Base-by-base conservation (phyloP, 331 rosid species). In the Prunus yedoensis region DNA sequence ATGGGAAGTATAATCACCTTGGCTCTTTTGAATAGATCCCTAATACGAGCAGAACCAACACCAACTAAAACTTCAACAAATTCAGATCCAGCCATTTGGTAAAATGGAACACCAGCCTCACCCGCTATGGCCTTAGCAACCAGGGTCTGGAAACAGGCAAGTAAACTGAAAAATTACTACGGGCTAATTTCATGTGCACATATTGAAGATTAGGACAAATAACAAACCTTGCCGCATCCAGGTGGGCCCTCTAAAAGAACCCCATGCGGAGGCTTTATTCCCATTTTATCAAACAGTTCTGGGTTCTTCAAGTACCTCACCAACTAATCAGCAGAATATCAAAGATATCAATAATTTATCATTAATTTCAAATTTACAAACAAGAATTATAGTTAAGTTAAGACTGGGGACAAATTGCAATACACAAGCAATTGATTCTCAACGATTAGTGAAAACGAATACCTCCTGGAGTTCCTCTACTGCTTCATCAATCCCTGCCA, bases 111-210 rank as follows among this genome's bases (percentile, higher is more conserved):
- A 58, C 96, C 99, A 68, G 99, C 99, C 87, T 94, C 99, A 52
- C 99, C 99, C 59, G 99, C 99, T 74, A 94, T 94, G 83, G 99
- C 99, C 83, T 94, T 94, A 53, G 99, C 99, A 85, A 94, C 97
- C 84, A 94, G 88, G 62, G 99, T 94, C 99, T 94, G 92, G 67
- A 82, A 83, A 72, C 70, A 76, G 45, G 74, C 11, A 71, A 70
- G 21, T 70, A 62, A 74, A 62, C 77, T 54, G 68, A 70, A 59
- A 38, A 63, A 58, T 54, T 51, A 43, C 8, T 69, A 38, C 46
- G 58, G 71, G 32, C 63, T 66, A 71, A 75, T 79, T 49, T 63
- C 45, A 74, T 15, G 64, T 66, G 64, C 46, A 75, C 53, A 50
- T 59, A 41, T 51, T 65, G 13, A 66, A 82, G 57, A 81, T 47